Percentiles rank a stretch among this genome's conserved stretches.
phyloP scores from a whole-genome alignment of 1,139 yeast species.

The Suhomyces maxii region DNA sequence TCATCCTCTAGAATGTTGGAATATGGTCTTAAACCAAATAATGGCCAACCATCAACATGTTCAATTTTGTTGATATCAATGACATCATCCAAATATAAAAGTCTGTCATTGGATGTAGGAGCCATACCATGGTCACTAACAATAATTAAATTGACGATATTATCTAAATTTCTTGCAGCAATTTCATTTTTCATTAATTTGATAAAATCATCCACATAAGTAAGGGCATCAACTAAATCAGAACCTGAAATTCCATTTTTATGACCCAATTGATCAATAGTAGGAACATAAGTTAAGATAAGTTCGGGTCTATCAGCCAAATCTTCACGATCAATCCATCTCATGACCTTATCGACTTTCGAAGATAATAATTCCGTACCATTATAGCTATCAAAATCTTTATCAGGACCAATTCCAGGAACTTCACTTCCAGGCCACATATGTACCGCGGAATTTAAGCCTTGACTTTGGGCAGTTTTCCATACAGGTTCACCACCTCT shows the following conservation, averaged over 20 bases:
- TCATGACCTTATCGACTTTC: slow-evolving; percentile 57
- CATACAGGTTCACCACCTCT: slow-evolving; percentile 85
- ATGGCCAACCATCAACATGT: slow-evolving; percentile 87
- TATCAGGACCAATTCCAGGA: slow-evolving; percentile 44
- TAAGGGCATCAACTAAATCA: slow-evolving; percentile 54
- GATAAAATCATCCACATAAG: slow-evolving; percentile 65
- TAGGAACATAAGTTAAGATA: slow-evolving; percentile 78
- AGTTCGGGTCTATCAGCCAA: slow-evolving; percentile 66
- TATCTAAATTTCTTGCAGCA: slow-evolving; percentile 52
- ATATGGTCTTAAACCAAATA: slow-evolving; percentile 70
- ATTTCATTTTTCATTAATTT: slow-evolving; percentile 51
- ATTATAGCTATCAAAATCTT: slow-evolving; percentile 61
- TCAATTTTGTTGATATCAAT: slow-evolving; percentile 55
- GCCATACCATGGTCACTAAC: slow-evolving; percentile 96
- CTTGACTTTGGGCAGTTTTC: slow-evolving; percentile 71
- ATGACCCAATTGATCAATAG: slow-evolving; percentile 76
- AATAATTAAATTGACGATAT: slow-evolving; percentile 69
- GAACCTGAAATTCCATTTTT: slow-evolving; percentile 64
- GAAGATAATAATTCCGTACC: slow-evolving; percentile 58
- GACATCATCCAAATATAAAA: slow-evolving; percentile 68
- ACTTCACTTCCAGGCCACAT: slow-evolving; percentile 98
- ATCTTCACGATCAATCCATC: slow-evolving; percentile 63
- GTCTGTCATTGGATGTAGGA: slow-evolving; percentile 68
- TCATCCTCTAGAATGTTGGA: slow-evolving; percentile 33
- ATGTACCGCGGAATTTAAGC: slow-evolving; percentile 73